Base-by-base conservation (phyloP, 306 rosid genomes). In the Datisca glomerata region DNA sequence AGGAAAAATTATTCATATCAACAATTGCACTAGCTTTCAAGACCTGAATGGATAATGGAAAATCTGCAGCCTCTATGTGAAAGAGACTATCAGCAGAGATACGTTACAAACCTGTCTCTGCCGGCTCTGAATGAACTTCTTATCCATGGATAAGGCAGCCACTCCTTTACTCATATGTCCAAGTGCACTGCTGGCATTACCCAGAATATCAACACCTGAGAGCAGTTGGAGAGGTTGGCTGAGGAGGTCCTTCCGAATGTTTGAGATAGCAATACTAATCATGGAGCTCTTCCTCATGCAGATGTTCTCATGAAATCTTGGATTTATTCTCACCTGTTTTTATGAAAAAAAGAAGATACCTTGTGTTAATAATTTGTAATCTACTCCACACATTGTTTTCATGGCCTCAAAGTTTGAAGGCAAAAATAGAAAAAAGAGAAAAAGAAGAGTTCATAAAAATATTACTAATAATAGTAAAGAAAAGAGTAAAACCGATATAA, bases 131-230 rank as follows among this genome's bases (percentile, higher is more conserved):
- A 89, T 89, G 74, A 89, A 89, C 69, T 89, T 89, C 78, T 78
- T 83, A 69, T 89, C 98, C 87, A 89, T 80, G 29, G 98, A 89
- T 59, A 89, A 71, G 18, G 95, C 95, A 63, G 98, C 98, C 62
- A 89, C 86, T 48, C 98, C 95, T 80, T 85, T 89, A 49, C 98
- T 89, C 98, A 89, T 89, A 65, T 89, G 95, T 63, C 98, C 98
- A 57, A 89, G 95, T 40, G 98, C 98, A 65, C 98, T 89, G 40
- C 98, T 89, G 49, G 98, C 98, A 67, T 89, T 89, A 45, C 98
- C 98, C 77, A 89, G 63, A 75, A 89, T 89, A 69, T 89, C 95
- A 18, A 89, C 95, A 50, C 98, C 98, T 5, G 86, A 89, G 53
- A 89, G 95, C 39, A 89, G 75, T 64, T 80, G 98, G 57, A 89